Base-by-base conservation (phyloP, 202 grass and related monocot species). In the Schoenoplectus tabernaemontani region DNA sequence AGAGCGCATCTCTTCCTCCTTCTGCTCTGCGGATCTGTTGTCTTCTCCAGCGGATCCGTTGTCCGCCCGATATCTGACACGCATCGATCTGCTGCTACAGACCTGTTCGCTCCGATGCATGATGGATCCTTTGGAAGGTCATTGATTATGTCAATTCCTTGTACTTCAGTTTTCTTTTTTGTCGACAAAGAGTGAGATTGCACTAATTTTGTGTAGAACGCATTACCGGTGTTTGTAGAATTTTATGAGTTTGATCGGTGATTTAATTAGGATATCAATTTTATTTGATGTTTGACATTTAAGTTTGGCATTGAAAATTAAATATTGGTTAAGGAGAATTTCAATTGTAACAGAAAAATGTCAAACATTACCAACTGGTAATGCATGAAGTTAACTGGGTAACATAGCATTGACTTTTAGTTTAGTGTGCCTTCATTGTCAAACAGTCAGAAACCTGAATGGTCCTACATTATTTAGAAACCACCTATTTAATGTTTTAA, bases 61-160 rank as follows among this genome's bases (percentile, higher is more conserved):
- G 83, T 92, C 1, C 88, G 90, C 59, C 92, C 92, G 34, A 89
- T 99, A 84, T 96, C 92, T 32, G 85, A 93, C 36, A 92, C 86
- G 59, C 96, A 96, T 84, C 89, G 92, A 93, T 96, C 96, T 63
- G 82, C 87, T 9, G 90, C 90, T 0, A 57, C 70, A 11, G 90
- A 96, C 68, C 87, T 99, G 57, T 99, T 99, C 76, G 71, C 76
- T 32, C 86, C 87, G 44, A 67, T 84, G 53, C 5, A 73, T 38
- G 86, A 87, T 57, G 94, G 91, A 89, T 93, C 85, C 23, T 88
- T 88, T 50, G 84, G 82, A 42, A 89, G 93, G 96, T 99, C 84
- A 91, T 64, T 72, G 38, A 63, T 69, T 34, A 5, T 46, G 32
- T 72, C 46, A 74, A n/a, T 72, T 74, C 23, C 4, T 53, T 74